phyloP scores from a whole-genome alignment of 108 stramenopile species.

The Conticribra weissflogii region DNA sequence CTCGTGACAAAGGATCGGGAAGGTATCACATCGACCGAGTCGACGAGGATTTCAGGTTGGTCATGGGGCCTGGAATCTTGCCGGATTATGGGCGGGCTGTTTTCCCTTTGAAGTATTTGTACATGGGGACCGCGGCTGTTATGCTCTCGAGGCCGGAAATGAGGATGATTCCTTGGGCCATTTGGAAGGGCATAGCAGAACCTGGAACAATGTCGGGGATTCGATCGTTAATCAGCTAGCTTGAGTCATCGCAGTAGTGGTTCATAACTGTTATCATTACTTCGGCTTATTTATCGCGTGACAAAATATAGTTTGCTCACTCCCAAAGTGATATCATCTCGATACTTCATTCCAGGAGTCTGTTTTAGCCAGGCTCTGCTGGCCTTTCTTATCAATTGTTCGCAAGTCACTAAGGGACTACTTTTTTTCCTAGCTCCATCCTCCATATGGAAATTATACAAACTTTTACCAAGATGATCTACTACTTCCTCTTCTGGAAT shows the following conservation, averaged over 20 bases:
- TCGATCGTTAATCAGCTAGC: constrained; percentile 21
- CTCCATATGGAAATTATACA: too few species aligned
- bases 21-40: constrained; percentile 52
- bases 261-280: neutral
- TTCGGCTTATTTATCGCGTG: too few species aligned
- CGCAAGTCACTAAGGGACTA: constrained; percentile 29
- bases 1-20: constrained; percentile 35
- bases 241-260: too few species aligned
- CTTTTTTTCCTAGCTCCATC: neutral
- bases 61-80: constrained; percentile 64
- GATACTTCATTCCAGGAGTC: constrained; percentile 12
- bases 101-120: constrained; percentile 61
- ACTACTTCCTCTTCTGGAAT: constrained; percentile 27
- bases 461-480: constrained; percentile 24
- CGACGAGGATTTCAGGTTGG: constrained; percentile 61
- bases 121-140: constrained; percentile 30
- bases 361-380: constrained; percentile 28
- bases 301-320: constrained; percentile 35
- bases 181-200: constrained; percentile 38
- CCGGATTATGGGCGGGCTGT: constrained; percentile 40
- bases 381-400: constrained; percentile 45
- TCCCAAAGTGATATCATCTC: constrained; percentile 45
- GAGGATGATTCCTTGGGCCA: constrained; percentile 42
- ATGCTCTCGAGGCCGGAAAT: constrained; percentile 33
- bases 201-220: constrained; percentile 42